Evolutionary conservation across 2,329 filamentous ascomycete species (phyloP), one percentile per base, ranked within the genome.

Genomic region (Aspergillus luchuensis): DNA sequence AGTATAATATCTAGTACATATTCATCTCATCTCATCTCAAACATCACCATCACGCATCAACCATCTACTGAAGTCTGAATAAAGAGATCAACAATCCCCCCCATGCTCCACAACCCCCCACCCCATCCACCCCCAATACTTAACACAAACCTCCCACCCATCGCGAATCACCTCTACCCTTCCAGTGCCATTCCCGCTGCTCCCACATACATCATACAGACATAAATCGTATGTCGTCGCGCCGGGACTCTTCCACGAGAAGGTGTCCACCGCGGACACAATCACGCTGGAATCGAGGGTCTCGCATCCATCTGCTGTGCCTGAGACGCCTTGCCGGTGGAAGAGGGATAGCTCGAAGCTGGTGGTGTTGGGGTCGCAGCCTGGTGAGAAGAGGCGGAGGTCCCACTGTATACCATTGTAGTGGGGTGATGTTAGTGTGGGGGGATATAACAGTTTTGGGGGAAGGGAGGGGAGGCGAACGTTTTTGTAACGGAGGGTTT

Each of bases 331-430:
- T 4, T 62, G 65, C 5, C 57, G 57, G 48, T 71, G 68, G 11
- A 61, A 63, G n/a, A 72, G 43, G 1, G 64, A 65, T 6, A 65
- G 47, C 23, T 66, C 52, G 50, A 66, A 50, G 28, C 67, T 68
- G 36, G 64, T 65, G 21, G 30, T 23, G 43, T 66, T 62, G 3
- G 64, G 59, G 52, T 66, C 52, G 62, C 74, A 76, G 56, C 71
- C 71, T 19, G 68, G 68, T 51, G 63, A 66, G 53, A 75, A 69
- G 28, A 75, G 67, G 53, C 67, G 70, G 43, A 76, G 63, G 49
- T 72, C 69, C 70, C 70, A 72, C 70, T 71, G n/a, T 43, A 21
- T 23, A 38, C 30, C 7, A 30, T 41, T 28, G 19, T n/a, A 54
- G 39, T 61, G 21, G 21, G 25, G 2, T 2, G 11, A 5, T 62